These are phyloP conservation scores for Geotrichum macrosporum DNA, from an alignment of 1,139 yeast species.

Conservation along the genomic window DNA sequence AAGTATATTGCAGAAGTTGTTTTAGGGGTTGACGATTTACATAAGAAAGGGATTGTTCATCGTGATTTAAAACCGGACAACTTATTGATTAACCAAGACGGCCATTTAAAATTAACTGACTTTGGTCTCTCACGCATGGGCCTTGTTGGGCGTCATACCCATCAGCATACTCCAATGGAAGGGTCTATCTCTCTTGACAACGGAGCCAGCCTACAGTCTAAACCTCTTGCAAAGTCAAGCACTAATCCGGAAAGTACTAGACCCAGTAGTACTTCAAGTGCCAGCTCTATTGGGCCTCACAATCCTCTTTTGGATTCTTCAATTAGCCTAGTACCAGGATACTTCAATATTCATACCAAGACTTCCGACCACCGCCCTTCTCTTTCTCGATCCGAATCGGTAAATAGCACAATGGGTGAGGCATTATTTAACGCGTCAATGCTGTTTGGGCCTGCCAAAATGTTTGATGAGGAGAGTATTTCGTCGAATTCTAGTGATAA, in stretches of 20 bases:
- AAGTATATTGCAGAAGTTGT: constrained; percentile 86
- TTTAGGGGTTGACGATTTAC: constrained; percentile 86
- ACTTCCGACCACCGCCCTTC: constrained; percentile 6
- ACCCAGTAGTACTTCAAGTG: constrained; percentile 16
- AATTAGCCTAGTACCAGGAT: constrained; percentile 35
- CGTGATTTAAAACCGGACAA: constrained; percentile 96
- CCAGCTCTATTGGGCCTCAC: constrained; percentile 11
- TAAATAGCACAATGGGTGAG: constrained; percentile 19
- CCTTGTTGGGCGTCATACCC: constrained; percentile 70
- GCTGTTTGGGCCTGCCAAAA: constrained; percentile 11
- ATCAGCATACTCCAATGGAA: constrained; percentile 42
- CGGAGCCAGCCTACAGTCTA: constrained; percentile 9
- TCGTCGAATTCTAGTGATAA: constrained; percentile 13
- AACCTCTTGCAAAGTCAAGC: constrained; percentile 10
- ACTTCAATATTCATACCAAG: constrained; percentile 26
- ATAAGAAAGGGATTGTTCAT: constrained; percentile 82
- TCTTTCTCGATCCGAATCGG: constrained; percentile 18
- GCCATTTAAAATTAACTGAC: constrained; percentile 90
- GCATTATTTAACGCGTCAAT: constrained; percentile 20
- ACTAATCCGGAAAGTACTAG: constrained; percentile 15
- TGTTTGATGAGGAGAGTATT: constrained; percentile 16
- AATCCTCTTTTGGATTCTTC: constrained; percentile 27
- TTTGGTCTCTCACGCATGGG: constrained; percentile 93
- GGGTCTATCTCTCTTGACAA: constrained; percentile 1
- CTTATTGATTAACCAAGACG: constrained; percentile 73